Base-by-base conservation (phyloP, 805 yeast genomes). In the Myxozyma udenii region DNA sequence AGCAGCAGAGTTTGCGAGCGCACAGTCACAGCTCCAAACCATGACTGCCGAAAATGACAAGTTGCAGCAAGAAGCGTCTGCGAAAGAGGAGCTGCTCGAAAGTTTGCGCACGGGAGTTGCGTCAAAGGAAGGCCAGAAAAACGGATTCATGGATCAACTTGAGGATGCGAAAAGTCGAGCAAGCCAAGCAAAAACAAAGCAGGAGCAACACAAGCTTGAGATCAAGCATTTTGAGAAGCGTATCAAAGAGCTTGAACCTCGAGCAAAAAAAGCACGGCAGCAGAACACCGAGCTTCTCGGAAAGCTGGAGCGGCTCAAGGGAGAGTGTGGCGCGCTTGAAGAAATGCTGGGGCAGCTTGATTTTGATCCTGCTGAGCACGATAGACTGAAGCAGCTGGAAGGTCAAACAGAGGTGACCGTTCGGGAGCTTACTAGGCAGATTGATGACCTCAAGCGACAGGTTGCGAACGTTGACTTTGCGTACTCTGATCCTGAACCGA, bases 61-160 rank as follows among this genome's bases (percentile, higher is more conserved):
- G 0, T 58, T 80, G 48, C 81, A 80, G 54, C 72, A 70, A 3
- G 73, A 74, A 12, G 73, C 77, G 42, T 71, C 73, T 30, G 76
- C 73, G 53, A 87, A 85, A 60, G 91, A 87, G 61, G 96, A 90
- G 55, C 73, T 90, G 9, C 69, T 87, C 7, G 85, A 93, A 0
- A 83, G 95, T 0, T 73, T 90, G 37, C 81, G 89, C 0, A 87
- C 96, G 0, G 96, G 97, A 62, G 82, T 90, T n/a, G 85, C 96
- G 0, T 79, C 95, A 0, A 82, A 79, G 53, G 96, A 95, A 48
- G 76, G 82, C 0, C 72, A 83, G 0, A 84, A 83, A 61, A 83
- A 85, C 30, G 96, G 96, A 6, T 90, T 87, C 67, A 71, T 76
- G 55, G 76, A 83, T 1, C 95, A 88, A 61, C 68, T 89, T 38